phyloP scores from a whole-genome alignment of 768 basidiomycete species.

The Lactarius deliciosus region DNA sequence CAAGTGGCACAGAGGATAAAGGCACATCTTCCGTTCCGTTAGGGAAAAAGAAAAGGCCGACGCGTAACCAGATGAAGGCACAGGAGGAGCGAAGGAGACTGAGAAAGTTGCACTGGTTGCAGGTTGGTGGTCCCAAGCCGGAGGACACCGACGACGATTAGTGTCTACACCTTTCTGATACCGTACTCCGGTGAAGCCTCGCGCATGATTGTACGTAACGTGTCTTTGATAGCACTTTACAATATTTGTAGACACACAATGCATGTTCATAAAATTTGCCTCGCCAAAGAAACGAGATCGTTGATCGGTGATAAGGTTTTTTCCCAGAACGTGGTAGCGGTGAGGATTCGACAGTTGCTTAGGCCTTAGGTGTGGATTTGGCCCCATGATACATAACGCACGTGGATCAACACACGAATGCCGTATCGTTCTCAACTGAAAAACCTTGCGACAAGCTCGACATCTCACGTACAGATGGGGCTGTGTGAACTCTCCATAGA shows the following conservation, averaged over 20 bases:
- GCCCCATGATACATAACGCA: conserved; percentile 16
- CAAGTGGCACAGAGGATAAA: conserved; percentile 71
- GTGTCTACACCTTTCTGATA: not conserved
- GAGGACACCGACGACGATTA: conserved; percentile 67
- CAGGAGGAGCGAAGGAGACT: conserved; percentile 81
- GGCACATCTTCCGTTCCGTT: conserved; percentile 41
- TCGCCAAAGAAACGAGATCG: conserved; percentile 24
- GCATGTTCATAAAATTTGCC: conserved; percentile 20
- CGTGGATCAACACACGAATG: conserved; percentile 27
- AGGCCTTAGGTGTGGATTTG: conserved; percentile 11
- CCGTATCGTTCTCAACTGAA: conserved; percentile 6
- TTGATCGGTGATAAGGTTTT: conserved; percentile 25
- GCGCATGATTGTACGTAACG: conserved; percentile 3
- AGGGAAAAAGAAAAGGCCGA: conserved; percentile 88
- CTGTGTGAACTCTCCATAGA: conserved; percentile 21
- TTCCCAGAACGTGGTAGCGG: conserved; percentile 25
- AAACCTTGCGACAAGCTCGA: conserved; percentile 7
- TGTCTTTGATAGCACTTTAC: conserved; percentile 11
- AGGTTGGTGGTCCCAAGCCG: conserved; percentile 76
- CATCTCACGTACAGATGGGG: conserved; percentile 12
- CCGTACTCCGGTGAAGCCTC: conserved; percentile 1
- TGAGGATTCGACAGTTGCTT: conserved; percentile 17
- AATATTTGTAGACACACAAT: conserved; percentile 18
- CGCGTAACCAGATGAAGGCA: conserved; percentile 87
- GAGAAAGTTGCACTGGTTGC: conserved; percentile 82